Conservation (phyloP, 2,329 filamentous ascomycete species). For the Aspergillus sp. region DNA sequence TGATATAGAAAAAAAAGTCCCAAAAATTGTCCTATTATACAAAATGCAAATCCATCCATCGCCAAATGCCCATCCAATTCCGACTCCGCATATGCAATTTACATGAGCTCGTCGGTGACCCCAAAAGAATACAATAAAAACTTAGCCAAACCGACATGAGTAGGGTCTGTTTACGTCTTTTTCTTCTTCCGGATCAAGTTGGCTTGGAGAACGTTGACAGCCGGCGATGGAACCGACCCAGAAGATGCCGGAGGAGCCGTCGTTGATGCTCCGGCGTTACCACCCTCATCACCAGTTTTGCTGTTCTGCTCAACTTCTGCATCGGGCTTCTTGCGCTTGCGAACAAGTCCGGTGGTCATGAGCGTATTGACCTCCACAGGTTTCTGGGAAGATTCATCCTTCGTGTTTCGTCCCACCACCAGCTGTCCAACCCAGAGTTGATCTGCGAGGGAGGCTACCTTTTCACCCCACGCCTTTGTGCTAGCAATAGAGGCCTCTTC, state of each 20-base stretch:
- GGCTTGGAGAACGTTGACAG: slow-evolving; percentile 42
- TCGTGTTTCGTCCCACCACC: slow-evolving; percentile 33
- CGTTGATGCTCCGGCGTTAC: slow-evolving; percentile 6
- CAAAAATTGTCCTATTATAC: background rate
- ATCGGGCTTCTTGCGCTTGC: slow-evolving; percentile 42
- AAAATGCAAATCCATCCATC: background rate
- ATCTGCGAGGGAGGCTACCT: slow-evolving; percentile 43
- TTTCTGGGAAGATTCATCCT: slow-evolving; percentile 16
- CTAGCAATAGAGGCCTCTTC: slow-evolving; percentile 40
- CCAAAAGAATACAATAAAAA: background rate
- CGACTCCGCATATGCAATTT: slow-evolving; percentile 1
- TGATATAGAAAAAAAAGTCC: background rate
- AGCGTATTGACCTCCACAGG: slow-evolving; percentile 24
- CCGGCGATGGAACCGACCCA: slow-evolving; percentile 15
- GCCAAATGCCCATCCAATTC: background rate
- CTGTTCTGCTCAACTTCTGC: slow-evolving; percentile 15
- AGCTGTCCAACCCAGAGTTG: slow-evolving; percentile 38
- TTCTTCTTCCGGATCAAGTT: slow-evolving; percentile 45
- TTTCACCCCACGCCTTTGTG: slow-evolving; percentile 44
- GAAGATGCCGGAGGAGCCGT: slow-evolving; percentile 7
- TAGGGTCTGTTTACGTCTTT: slow-evolving; percentile 29
- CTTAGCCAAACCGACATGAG: background rate
- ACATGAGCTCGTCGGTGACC: background rate
- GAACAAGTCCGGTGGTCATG: slow-evolving; percentile 34
- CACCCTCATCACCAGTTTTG: background rate